These are phyloP conservation scores for Russula ochroleuca DNA, from an alignment of 768 basidiomycete genomes.

Conservation along the genomic window DNA sequence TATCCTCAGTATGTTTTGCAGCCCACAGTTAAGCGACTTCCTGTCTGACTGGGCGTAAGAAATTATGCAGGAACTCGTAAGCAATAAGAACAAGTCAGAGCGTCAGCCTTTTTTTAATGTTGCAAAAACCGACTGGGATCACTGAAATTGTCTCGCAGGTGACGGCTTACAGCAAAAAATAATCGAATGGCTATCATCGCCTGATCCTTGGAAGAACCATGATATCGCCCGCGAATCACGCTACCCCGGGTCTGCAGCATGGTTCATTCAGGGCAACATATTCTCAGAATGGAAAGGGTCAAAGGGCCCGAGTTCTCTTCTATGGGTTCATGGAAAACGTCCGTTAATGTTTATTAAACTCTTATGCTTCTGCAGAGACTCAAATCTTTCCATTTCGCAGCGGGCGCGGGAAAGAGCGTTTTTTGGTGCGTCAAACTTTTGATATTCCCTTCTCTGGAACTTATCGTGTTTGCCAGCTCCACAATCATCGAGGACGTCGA, in stretches of 20 bases:
- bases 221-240: background rate
- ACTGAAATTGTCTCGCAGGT: background rate
- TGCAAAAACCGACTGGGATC: background rate
- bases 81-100: background rate
- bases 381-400: background rate
- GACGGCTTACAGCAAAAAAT: background rate
- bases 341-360: background rate
- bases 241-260: background rate
- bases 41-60: background rate
- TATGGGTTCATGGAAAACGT: background rate
- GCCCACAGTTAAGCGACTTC: fast-evolving
- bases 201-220: background rate
- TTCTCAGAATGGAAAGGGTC: background rate
- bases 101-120: background rate
- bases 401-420: background rate
- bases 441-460: background rate
- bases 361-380: background rate
- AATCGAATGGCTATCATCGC: background rate
- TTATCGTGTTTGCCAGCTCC: background rate
- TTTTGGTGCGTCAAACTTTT: background rate
- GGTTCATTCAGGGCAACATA: background rate
- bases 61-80: background rate
- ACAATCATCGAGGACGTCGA: background rate
- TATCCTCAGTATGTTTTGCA: background rate
- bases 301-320: background rate